phyloP scores from a whole-genome alignment of 2,329 filamentous ascomycete genomes.

The Diaporthe nobilis region DNA sequence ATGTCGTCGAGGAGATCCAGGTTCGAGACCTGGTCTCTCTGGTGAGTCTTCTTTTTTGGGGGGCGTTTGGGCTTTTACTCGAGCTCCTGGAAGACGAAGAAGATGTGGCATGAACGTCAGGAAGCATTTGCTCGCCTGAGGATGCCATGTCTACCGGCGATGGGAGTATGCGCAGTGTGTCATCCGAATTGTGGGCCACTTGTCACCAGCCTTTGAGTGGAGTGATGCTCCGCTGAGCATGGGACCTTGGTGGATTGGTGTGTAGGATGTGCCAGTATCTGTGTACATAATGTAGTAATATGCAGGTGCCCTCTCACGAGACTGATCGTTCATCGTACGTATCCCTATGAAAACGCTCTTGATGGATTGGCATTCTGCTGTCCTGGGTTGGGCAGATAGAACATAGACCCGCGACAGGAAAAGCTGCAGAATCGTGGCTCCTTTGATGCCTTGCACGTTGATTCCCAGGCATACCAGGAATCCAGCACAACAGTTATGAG shows the following conservation, averaged over 20 bases:
- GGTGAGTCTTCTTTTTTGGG: not conserved
- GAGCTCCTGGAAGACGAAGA: not conserved
- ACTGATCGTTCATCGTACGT: not conserved
- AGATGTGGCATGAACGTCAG: not conserved
- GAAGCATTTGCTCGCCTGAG: not conserved
- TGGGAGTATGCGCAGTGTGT: not conserved
- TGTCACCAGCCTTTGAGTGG: not conserved
- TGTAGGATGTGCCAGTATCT: not conserved
- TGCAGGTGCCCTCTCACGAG: not conserved
- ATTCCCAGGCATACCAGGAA: no score
- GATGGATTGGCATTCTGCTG: not conserved
- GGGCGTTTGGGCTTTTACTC: not conserved
- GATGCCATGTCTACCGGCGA: not conserved
- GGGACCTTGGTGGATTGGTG: not conserved
- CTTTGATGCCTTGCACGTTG: not conserved
- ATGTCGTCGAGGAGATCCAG: not conserved
- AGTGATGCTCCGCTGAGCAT: not conserved
- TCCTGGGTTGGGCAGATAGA: not conserved
- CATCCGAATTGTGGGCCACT: not conserved
- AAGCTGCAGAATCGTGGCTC: not conserved
- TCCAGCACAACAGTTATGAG: no score
- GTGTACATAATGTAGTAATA: not conserved
- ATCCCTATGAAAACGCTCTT: not conserved
- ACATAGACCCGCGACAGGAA: no score
- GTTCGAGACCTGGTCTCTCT: not conserved